phyloP scores from a whole-genome alignment of 257 asterid species.

The Ilex aquifolium region DNA sequence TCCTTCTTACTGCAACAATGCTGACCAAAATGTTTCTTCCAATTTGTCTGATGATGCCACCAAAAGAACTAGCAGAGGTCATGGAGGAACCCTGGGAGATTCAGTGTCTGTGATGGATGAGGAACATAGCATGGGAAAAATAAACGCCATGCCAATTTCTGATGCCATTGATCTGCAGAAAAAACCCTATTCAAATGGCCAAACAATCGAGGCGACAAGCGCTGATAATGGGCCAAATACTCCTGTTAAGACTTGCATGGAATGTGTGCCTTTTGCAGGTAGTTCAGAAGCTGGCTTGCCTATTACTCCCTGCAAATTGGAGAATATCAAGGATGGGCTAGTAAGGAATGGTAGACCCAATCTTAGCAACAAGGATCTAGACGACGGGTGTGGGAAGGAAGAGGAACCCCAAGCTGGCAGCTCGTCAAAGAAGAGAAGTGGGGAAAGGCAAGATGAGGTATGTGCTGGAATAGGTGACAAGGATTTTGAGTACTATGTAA shows the following conservation, averaged over 20 bases:
- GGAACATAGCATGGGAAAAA: constrained; percentile 30
- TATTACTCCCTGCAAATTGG: constrained; percentile 60
- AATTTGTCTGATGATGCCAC: constrained; percentile 7
- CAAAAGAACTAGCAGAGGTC: constrained; percentile 19
- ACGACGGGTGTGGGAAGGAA: constrained; percentile 29
- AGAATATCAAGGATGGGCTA: constrained; percentile 32
- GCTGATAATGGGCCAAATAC: constrained; percentile 41
- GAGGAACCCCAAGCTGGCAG: constrained; percentile 69
- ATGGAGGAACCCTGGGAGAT: constrained; percentile 28
- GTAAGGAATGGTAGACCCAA: constrained; percentile 37
- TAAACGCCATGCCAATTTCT: constrained; percentile 15
- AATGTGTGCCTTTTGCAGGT: constrained; percentile 31
- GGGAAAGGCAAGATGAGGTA: constrained; percentile 39
- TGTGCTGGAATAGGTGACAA: constrained; percentile 48
- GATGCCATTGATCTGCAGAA: constrained; percentile 19
- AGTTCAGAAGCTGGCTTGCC: constrained; percentile 38
- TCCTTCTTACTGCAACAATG: constrained; percentile 25
- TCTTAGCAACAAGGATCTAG: constrained; percentile 26
- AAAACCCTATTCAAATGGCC: constrained; percentile 29
- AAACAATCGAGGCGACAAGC: constrained; percentile 37
- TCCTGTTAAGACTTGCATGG: constrained; percentile 34
- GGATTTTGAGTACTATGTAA: constrained; percentile 73
- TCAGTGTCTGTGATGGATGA: constrained; percentile 32
- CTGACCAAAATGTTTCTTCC: constrained; percentile 30
- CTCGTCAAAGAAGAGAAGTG: constrained; percentile 68